Evolutionary conservation across 495 filamentous ascomycete genomes (phyloP).

Genomic region (Trypethelium eluteriae): DNA sequence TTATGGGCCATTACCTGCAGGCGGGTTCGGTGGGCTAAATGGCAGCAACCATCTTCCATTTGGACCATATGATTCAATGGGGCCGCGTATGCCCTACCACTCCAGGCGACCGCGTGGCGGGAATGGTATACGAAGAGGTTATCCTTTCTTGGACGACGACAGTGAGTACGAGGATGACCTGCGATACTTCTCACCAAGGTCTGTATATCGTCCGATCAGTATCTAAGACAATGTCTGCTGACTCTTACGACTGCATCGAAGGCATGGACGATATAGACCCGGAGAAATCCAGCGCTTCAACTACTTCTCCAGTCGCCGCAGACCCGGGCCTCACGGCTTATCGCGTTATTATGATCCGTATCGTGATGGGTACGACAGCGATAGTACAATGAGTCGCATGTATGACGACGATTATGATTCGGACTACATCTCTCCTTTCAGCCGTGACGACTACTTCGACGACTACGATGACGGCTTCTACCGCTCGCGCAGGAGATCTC

Average conservation of each 20-base stretch:
- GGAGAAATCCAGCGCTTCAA: conserved; percentile 76
- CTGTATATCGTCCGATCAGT: not conserved
- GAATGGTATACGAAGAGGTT: not conserved
- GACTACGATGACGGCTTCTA: not conserved
- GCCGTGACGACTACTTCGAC: not conserved
- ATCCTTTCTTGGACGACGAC: not conserved
- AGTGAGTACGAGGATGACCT: conserved; percentile 7
- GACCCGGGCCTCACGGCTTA: not conserved
- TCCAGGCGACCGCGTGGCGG: not conserved
- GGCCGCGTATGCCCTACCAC: not conserved
- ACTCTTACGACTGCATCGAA: not conserved
- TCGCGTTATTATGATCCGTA: not conserved
- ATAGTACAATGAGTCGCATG: not conserved
- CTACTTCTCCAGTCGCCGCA: conserved; percentile 55
- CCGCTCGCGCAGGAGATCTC: not conserved
- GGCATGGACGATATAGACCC: not conserved
- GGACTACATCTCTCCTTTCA: not conserved
- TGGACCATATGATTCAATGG: not conserved
- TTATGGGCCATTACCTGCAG: not conserved
- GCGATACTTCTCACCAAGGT: not conserved
- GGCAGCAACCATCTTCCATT: not conserved
- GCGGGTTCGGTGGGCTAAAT: not conserved
- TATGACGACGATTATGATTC: conserved; percentile 6
- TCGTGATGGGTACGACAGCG: not conserved
- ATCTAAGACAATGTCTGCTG: not conserved